Evolutionary conservation across 2,329 filamentous ascomycete genomes (phyloP).

Genomic region (Coniosporium tulheliwenetii): DNA sequence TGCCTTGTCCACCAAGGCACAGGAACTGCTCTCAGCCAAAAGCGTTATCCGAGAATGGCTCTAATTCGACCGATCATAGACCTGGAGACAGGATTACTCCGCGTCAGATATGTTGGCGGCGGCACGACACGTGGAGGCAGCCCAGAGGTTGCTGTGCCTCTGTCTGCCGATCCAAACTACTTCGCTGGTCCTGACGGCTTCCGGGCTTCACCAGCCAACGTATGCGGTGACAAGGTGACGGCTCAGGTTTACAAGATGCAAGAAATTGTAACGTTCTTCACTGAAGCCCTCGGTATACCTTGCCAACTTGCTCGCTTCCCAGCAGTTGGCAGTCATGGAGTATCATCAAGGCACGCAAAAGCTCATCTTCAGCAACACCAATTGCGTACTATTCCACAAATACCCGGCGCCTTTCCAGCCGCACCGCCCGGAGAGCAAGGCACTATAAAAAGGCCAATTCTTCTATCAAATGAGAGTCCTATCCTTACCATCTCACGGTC

Average conservation of each 20-base stretch:
- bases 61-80: constrained; percentile 64
- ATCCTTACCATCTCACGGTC: constrained; percentile 71
- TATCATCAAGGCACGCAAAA: constrained; percentile 52
- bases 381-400: constrained; percentile 13
- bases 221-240: constrained; percentile 69
- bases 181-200: constrained; percentile 28
- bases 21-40: constrained; percentile 73
- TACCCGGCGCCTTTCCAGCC: constrained; percentile 40
- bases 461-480: constrained; percentile 85
- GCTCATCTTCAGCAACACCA: constrained; percentile 43
- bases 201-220: constrained; percentile 37
- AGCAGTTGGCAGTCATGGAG: constrained; percentile 29
- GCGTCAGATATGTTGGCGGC: constrained; percentile 37
- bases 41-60: constrained; percentile 76
- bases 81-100: constrained; percentile 48
- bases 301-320: constrained; percentile 79
- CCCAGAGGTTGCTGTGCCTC: constrained; percentile 32
- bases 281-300: constrained; percentile 55
- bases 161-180: constrained; percentile 50
- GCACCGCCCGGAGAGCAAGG: constrained; percentile 29
- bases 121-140: constrained; percentile 6
- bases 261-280: constrained; percentile 62
- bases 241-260: constrained; percentile 54
- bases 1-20: constrained; percentile 81
- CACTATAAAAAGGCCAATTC: constrained; percentile 43